Percentiles rank a stretch among this genome's conserved stretches.
Evolutionary conservation across 192 early-diverging fungal species (phyloP).

Genomic region (Dissophora ornata): DNA sequence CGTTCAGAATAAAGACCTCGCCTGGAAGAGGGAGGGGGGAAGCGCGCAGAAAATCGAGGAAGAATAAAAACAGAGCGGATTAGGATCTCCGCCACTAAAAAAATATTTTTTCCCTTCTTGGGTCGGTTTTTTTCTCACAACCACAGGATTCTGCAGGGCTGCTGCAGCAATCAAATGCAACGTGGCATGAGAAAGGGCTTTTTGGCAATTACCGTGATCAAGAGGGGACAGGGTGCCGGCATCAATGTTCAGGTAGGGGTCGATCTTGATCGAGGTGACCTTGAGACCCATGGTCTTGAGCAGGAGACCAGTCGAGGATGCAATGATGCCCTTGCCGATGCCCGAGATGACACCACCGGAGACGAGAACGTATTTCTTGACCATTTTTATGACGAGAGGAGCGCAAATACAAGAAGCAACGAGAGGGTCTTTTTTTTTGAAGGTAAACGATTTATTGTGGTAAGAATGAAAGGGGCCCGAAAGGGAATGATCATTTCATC

Average conservation of each 20-base stretch:
- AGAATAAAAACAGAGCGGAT: not conserved
- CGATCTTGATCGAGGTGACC: slow-evolving; percentile 99
- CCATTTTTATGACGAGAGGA: slow-evolving; percentile 18
- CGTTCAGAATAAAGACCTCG: slow-evolving; percentile 98
- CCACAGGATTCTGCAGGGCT: not conserved
- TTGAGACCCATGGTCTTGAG: slow-evolving; percentile 92
- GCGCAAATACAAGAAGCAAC: not conserved
- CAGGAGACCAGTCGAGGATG: slow-evolving; percentile 95
- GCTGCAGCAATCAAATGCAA: not conserved
- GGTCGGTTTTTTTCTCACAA: not conserved
- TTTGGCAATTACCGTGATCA: slow-evolving; percentile 83
- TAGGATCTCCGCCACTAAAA: slow-evolving; percentile 2
- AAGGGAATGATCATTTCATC: slow-evolving; percentile 39
- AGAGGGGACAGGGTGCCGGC: slow-evolving; percentile 97
- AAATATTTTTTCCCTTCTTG: slow-evolving; percentile 8
- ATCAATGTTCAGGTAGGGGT: slow-evolving; percentile 99
- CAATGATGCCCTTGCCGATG: slow-evolving; percentile 99
- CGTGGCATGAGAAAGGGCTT: not conserved
- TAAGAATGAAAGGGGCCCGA: slow-evolving; percentile 34
- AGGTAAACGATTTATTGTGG: slow-evolving; percentile 20
- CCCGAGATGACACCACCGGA: slow-evolving; percentile 99
- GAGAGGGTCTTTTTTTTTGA: not conserved
- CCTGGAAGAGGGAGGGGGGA: slow-evolving; percentile 59
- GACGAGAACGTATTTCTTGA: slow-evolving; percentile 93
- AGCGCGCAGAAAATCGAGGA: not conserved